These are phyloP conservation scores for Colletotrichum endophyticum DNA, from an alignment of 2,329 filamentous ascomycete species.

Conservation along the genomic window DNA sequence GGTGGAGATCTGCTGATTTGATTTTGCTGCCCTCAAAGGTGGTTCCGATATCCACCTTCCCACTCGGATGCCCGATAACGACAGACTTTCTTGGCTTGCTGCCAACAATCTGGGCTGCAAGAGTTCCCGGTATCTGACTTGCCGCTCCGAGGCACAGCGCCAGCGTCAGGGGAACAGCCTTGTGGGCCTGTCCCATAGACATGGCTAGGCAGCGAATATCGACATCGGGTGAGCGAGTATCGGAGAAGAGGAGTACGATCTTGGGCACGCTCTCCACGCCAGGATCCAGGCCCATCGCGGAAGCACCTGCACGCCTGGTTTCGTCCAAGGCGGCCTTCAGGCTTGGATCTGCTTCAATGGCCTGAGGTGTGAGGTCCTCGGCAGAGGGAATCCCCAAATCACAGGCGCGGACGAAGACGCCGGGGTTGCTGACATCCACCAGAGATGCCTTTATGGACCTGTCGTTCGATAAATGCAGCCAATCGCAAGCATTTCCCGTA, in stretches of 20 bases:
- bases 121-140: slow-evolving; percentile 42
- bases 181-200: slow-evolving; percentile 50
- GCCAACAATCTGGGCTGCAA: slow-evolving; percentile 38
- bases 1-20: slow-evolving; percentile 47
- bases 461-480: slow-evolving; percentile 30
- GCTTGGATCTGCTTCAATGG: slow-evolving; percentile 33
- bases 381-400: slow-evolving; percentile 30
- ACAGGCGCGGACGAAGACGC: slow-evolving; percentile 40
- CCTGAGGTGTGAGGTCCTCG: slow-evolving; percentile 25
- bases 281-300: slow-evolving; percentile 43
- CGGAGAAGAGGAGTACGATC: slow-evolving; percentile 47
- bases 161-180: slow-evolving; percentile 45
- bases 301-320: slow-evolving; percentile 40
- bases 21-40: slow-evolving; percentile 44
- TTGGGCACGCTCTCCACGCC: slow-evolving; percentile 45
- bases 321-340: slow-evolving; percentile 37
- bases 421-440: slow-evolving; percentile 46
- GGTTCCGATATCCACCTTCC: slow-evolving; percentile 50
- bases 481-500: slow-evolving; percentile 39
- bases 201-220: slow-evolving; percentile 52
- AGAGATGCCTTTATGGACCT: slow-evolving; percentile 36
- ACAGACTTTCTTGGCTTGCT: slow-evolving; percentile 30
- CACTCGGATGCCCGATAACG: slow-evolving; percentile 52
- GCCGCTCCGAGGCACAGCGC: slow-evolving; percentile 45
- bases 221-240: slow-evolving; percentile 25